Conservation (phyloP, 805 yeast genomes). For the Pichia exigua region DNA sequence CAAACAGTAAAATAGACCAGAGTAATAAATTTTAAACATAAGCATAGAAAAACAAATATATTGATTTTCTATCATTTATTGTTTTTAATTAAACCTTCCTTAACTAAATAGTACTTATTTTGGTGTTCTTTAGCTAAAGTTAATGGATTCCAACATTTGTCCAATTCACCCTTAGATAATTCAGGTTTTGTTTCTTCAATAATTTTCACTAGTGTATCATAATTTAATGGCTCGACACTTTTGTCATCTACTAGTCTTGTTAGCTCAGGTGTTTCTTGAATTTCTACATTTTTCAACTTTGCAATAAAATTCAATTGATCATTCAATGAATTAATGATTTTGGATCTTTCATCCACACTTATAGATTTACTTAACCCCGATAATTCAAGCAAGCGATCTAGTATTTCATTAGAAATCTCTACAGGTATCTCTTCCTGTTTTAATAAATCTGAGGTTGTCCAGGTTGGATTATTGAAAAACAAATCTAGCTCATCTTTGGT, state of each 20-base stretch:
- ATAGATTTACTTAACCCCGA: constrained; percentile 39
- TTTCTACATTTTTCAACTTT: constrained; percentile 32
- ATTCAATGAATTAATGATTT: constrained; percentile 30
- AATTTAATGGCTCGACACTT: constrained; percentile 19
- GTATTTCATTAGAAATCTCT: constrained; percentile 12
- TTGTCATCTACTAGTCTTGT: constrained; percentile 27
- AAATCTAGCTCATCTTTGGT: constrained; percentile 12
- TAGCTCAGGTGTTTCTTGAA: constrained; percentile 7
- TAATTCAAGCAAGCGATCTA: constrained; percentile 33
- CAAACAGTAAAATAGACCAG: neutral
- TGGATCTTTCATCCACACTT: constrained; percentile 22
- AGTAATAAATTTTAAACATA: neutral
- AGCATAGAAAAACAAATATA: too few species aligned
- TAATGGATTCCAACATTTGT: constrained; percentile 36
- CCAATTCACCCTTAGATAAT: constrained; percentile 33
- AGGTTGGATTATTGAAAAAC: constrained; percentile 16
- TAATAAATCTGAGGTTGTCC: constrained; percentile 24
- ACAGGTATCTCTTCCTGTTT: constrained; percentile 1
- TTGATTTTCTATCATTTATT: constrained; percentile 14
- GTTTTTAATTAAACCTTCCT: constrained; percentile 39
- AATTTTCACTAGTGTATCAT: constrained; percentile 23
- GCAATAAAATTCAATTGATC: constrained; percentile 46
- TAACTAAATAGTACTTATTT: constrained; percentile 35
- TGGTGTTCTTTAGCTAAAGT: constrained; percentile 26
- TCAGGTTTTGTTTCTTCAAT: constrained; percentile 20